Conservation (phyloP, 2,329 filamentous ascomycete genomes). For the Scleromitrula shiraiana region DNA sequence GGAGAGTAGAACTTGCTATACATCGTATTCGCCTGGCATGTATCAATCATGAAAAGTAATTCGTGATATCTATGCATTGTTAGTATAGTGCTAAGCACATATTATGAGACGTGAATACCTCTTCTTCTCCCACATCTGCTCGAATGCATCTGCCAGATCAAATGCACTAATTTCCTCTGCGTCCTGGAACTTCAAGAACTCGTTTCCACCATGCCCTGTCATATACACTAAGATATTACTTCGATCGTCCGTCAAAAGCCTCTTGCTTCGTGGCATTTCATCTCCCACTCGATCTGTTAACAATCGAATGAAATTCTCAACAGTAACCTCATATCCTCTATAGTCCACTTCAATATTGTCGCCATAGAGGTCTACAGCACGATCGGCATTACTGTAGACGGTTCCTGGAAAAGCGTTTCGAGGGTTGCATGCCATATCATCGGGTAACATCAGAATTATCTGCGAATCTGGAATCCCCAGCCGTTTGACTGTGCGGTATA, state of each 20-base stretch:
- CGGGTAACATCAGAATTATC: constrained; percentile 99
- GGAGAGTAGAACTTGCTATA: constrained; percentile 97
- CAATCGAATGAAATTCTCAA: constrained; percentile 95
- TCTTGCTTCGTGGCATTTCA: constrained; percentile 90
- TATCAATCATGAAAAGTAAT: constrained; percentile 99
- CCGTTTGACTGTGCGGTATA: constrained; percentile 96
- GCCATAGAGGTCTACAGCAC: constrained; percentile 90
- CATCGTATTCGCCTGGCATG: constrained; percentile 98
- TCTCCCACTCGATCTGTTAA: constrained; percentile 90
- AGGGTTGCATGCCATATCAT: constrained; percentile 99
- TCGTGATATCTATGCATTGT: constrained; percentile 67
- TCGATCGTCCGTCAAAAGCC: constrained; percentile 85
- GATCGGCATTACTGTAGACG: constrained; percentile 96
- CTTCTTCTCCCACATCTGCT: constrained; percentile 99
- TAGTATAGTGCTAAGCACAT: not conserved
- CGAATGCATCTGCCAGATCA: constrained; percentile 92
- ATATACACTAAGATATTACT: constrained; percentile 98
- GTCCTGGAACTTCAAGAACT: constrained; percentile 98
- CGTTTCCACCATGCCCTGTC: constrained; percentile 96
- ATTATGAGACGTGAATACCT: constrained; percentile 40
- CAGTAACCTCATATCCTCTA: constrained; percentile 93
- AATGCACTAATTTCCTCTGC: constrained; percentile 95
- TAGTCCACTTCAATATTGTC: constrained; percentile 99
- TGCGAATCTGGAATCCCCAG: constrained; percentile 96
- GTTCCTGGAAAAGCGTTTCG: constrained; percentile 96